Evolutionary conservation across 192 early-diverging fungal species (phyloP), one percentile per base, ranked within the genome.

Genomic region (Linnemannia schmuckeri): DNA sequence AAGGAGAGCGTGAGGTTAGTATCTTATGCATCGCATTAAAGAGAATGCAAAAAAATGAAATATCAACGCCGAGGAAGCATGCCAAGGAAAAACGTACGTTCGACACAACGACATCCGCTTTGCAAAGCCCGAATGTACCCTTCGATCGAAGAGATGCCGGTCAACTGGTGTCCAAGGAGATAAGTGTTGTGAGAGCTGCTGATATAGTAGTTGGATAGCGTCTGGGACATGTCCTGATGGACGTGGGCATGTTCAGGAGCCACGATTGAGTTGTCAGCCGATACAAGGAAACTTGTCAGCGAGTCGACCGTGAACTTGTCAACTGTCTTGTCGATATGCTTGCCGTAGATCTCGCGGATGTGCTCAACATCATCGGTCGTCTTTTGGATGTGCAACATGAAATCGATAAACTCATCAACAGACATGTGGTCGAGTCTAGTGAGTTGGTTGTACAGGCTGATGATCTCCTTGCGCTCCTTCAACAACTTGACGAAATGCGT

Each of bases 121-220:
- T 96, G 94, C 68, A 98, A 88, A 18, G 96, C 96, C 30, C 96
- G 90, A 57, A 98, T 95, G 81, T 98, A 98, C 10, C 94, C 94
- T 81, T 98, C 97, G 4, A 97, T 94, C 3, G 95, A 95, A 18
- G 94, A 92, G 42, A 93, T 89, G 4, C 97, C 94, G 4, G 93
- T 91, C 6, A 98, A 82, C 89, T 98, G 97, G 76, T 97, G 93
- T 15, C 96, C 93, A 1, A 94, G 83, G 24, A 98, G 92, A 81
- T 98, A 97, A 74, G 97, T 98, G 83, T 98, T 98, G 80, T 98
- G 97, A 27, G 95, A 96, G 1, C 96, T 94, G 70, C 94, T 93
- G 61, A 98, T 95, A 57, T 92, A 97, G 88, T 98, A 98, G 75
- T 96, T 91, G 71, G 89, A 93, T 12, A 98, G 77, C 5, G 96